Evolutionary conservation across 2,329 filamentous ascomycete genomes (phyloP).

Genomic region (Magnaporthales sp.): DNA sequence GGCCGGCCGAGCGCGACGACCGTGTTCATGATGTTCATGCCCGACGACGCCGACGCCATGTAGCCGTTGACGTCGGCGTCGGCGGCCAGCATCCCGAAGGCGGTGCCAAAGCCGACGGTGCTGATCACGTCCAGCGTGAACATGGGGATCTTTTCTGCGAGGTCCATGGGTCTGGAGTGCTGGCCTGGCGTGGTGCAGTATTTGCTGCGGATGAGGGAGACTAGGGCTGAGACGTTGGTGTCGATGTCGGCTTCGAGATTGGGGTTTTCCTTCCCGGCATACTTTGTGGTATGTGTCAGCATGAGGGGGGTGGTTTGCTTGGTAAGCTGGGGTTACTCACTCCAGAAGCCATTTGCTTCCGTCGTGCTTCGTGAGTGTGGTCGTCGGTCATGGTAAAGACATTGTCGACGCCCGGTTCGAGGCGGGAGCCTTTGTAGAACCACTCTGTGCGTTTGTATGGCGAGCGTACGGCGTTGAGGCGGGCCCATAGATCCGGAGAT

Average conservation of each 20-base stretch:
- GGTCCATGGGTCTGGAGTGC: slow-evolving; percentile 31
- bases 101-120: slow-evolving; percentile 33
- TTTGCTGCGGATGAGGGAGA: slow-evolving; percentile 36
- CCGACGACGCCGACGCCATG: slow-evolving; percentile 27
- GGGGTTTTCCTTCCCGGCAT: slow-evolving; percentile 45
- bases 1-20: neutral
- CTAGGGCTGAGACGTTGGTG: slow-evolving; percentile 31
- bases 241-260: slow-evolving; percentile 40
- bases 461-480: slow-evolving; percentile 23
- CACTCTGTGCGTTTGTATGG: slow-evolving; percentile 13
- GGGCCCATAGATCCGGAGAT: slow-evolving; percentile 22
- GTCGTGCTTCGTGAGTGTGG: slow-evolving; percentile 30
- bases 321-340: too few species aligned
- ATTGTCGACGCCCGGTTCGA: slow-evolving; percentile 22
- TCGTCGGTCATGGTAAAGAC: slow-evolving; percentile 22
- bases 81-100: slow-evolving; percentile 31
- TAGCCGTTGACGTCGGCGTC: slow-evolving; percentile 34
- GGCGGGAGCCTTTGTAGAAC: slow-evolving; percentile 28
- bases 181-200: slow-evolving; percentile 30
- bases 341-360: slow-evolving; percentile 39
- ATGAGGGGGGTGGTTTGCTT: too few species aligned
- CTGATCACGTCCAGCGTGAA: slow-evolving; percentile 44
- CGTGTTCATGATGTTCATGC: slow-evolving; percentile 25
- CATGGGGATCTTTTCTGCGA: slow-evolving; percentile 35
- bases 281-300: slow-evolving; percentile 18